Evolutionary conservation across 495 filamentous ascomycete genomes (phyloP).

Genomic region (Hypoxylon lienhwacheense): DNA sequence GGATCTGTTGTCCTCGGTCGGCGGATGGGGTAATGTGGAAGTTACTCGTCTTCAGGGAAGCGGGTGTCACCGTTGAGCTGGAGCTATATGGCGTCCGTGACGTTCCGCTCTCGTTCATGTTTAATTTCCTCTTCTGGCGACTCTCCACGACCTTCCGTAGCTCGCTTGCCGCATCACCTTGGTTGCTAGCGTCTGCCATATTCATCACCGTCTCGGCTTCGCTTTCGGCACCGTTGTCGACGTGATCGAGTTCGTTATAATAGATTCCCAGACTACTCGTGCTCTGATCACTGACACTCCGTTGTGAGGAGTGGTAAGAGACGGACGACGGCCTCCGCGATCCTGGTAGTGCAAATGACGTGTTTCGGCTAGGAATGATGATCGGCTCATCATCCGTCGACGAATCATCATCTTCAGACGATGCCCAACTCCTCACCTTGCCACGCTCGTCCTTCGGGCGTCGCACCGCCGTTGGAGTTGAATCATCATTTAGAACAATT

Average conservation of each 20-base stretch:
- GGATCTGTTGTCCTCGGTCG: constrained; percentile 60
- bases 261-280: constrained; percentile 44
- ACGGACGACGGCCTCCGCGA: constrained; percentile 51
- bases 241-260: constrained; percentile 24
- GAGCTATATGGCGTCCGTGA: constrained; percentile 29
- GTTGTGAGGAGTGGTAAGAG: constrained; percentile 58
- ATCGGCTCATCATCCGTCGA: constrained; percentile 69
- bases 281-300: constrained; percentile 50
- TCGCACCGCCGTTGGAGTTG: constrained; percentile 29
- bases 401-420: constrained; percentile 53
- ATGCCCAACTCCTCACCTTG: constrained; percentile 40
- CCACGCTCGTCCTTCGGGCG: constrained; percentile 22
- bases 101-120: constrained; percentile 26
- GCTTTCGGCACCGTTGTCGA: constrained; percentile 49
- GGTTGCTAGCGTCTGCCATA: constrained; percentile 40
- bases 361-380: constrained; percentile 63
- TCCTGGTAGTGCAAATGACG: constrained; percentile 64
- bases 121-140: constrained; percentile 55
- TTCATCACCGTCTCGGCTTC: constrained; percentile 62
- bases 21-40: constrained; percentile 66
- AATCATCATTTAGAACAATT: constrained; percentile 52
- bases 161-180: constrained; percentile 60
- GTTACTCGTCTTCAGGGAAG: constrained; percentile 67
- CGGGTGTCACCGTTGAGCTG: constrained; percentile 56
- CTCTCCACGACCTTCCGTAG: constrained; percentile 72